Evolutionary conservation across 2,329 filamentous ascomycete genomes (phyloP).

Genomic region (Arthrobotrys sphaeroides): DNA sequence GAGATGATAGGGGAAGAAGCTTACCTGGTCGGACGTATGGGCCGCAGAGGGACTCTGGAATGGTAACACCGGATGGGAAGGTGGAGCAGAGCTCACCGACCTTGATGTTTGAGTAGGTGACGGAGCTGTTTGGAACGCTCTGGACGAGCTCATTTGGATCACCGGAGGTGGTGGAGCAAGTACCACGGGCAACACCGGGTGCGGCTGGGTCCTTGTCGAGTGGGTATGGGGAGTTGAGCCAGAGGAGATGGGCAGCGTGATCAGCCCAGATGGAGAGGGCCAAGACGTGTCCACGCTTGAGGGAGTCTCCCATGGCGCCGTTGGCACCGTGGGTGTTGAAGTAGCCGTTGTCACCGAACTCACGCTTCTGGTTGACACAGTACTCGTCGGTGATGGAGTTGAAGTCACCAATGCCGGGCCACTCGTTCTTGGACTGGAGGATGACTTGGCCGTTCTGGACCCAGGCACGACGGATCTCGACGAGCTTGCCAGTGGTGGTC

Average conservation of each 20-base stretch:
- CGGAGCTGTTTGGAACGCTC: constrained; percentile 64
- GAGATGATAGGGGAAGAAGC: constrained; percentile 16
- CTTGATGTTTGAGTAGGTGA: constrained; percentile 70
- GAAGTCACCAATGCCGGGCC: constrained; percentile 64
- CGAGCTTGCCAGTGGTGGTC: constrained; percentile 67
- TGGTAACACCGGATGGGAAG: constrained; percentile 57
- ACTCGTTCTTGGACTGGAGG: constrained; percentile 66
- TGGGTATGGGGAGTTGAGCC: constrained; percentile 76
- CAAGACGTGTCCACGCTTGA: constrained; percentile 71
- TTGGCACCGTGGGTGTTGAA: constrained; percentile 70
- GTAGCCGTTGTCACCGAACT: constrained; percentile 67
- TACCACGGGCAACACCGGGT: constrained; percentile 67
- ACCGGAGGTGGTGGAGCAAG: constrained; percentile 67
- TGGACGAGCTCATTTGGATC: constrained; percentile 66
- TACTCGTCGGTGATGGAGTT: constrained; percentile 69
- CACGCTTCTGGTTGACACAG: constrained; percentile 68
- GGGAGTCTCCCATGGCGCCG: constrained; percentile 66
- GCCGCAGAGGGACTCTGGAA: constrained; percentile 27
- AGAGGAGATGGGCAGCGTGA: constrained; percentile 75
- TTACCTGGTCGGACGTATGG: constrained; percentile 38
- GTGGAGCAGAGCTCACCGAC: constrained; percentile 69
- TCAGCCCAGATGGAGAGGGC: constrained; percentile 75
- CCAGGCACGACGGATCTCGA: constrained; percentile 72
- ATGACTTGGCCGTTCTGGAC: constrained; percentile 71
- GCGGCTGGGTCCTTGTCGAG: constrained; percentile 61